A percentile compares a stretch with the other conserved stretches of the same genome.
These are phyloP conservation scores for Capronia epimyces DNA, from an alignment of 2,329 filamentous ascomycete genomes.

Conservation along the genomic window DNA sequence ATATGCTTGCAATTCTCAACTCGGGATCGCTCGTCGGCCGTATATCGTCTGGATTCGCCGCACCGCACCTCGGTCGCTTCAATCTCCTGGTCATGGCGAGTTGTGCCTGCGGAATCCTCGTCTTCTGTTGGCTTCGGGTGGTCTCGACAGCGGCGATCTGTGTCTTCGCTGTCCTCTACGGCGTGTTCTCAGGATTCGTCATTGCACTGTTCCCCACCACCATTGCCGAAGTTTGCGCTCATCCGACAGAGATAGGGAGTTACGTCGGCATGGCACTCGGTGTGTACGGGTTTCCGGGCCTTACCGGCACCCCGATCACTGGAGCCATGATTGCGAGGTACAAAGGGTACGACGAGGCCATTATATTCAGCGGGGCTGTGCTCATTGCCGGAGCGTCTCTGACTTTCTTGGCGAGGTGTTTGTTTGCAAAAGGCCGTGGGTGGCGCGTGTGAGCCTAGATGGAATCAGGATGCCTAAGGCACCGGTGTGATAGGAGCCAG, in stretches of 20 bases:
- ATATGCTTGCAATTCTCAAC: conserved; percentile 33
- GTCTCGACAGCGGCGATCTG: conserved; percentile 53
- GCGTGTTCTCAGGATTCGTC: conserved; percentile 62
- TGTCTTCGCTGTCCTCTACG: conserved; percentile 60
- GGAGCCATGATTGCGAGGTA: conserved; percentile 42
- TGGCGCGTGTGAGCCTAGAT: conserved; percentile 4
- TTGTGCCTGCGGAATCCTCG: conserved; percentile 30
- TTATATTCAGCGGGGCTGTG: conserved; percentile 10
- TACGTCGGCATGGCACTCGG: conserved; percentile 52
- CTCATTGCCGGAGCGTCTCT: conserved; percentile 1
- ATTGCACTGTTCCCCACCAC: conserved; percentile 58
- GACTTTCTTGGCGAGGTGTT: conserved; percentile 3
- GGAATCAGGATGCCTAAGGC: background rate
- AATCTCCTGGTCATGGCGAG: conserved; percentile 31
- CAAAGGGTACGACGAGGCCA: conserved; percentile 5
- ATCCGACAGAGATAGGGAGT: conserved; percentile 64
- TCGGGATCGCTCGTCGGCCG: conserved; percentile 35
- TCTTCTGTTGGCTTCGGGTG: conserved; percentile 47
- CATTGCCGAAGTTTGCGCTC: conserved; percentile 56
- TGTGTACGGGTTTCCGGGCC: conserved; percentile 42
- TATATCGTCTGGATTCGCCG: conserved; percentile 33
- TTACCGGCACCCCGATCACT: conserved; percentile 46
- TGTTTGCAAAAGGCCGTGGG: conserved; percentile 4
- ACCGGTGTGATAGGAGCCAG: too few relatives aligned
- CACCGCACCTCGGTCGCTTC: conserved; percentile 33